Conservation (phyloP, 108 stramenopile genomes). For the Stephanodiscus triporus region DNA sequence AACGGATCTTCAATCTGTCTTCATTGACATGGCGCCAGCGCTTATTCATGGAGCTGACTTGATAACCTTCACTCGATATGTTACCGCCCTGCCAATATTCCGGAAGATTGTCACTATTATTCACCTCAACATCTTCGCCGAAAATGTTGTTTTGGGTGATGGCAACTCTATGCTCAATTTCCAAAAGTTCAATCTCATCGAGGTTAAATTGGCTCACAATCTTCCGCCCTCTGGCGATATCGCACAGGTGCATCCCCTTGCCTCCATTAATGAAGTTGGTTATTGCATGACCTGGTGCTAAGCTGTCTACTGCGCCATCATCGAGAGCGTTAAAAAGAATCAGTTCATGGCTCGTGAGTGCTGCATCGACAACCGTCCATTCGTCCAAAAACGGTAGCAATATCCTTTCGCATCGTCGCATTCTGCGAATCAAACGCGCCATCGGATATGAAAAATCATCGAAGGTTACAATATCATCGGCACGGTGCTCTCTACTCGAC, state of each 20-base stretch:
- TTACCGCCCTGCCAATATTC: slow-evolving; percentile 44
- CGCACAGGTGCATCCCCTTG: slow-evolving; percentile 74
- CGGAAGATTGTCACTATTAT: slow-evolving; percentile 10
- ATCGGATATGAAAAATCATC: slow-evolving; percentile 58
- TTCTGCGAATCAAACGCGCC: slow-evolving; percentile 75
- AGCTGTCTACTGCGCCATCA: slow-evolving; percentile 9
- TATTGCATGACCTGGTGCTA: slow-evolving; percentile 10
- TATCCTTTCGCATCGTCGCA: slow-evolving; percentile 84
- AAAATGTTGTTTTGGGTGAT: slow-evolving; percentile 19
- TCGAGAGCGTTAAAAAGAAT: slow-evolving; percentile 66
- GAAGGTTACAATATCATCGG: slow-evolving; percentile 16
- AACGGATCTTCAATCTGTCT: slow-evolving; percentile 67
- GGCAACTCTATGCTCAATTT: slow-evolving; percentile 57
- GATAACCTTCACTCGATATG: slow-evolving; percentile 22
- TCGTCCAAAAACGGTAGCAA: slow-evolving; percentile 72
- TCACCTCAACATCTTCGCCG: slow-evolving; percentile 29
- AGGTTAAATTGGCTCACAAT: slow-evolving; percentile 71
- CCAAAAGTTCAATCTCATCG: slow-evolving; percentile 57
- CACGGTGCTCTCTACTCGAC: not conserved
- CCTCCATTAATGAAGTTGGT: slow-evolving; percentile 66
- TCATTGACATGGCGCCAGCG: slow-evolving; percentile 73
- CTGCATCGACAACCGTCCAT: slow-evolving; percentile 81
- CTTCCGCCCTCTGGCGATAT: slow-evolving; percentile 75
- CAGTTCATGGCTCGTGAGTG: slow-evolving; percentile 82
- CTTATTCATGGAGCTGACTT: slow-evolving; percentile 21